Percentiles rank a stretch among this genome's conserved stretches.
These are phyloP conservation scores for Endoconidiophora polonica DNA, from an alignment of 2,329 filamentous ascomycete genomes.

Conservation along the genomic window DNA sequence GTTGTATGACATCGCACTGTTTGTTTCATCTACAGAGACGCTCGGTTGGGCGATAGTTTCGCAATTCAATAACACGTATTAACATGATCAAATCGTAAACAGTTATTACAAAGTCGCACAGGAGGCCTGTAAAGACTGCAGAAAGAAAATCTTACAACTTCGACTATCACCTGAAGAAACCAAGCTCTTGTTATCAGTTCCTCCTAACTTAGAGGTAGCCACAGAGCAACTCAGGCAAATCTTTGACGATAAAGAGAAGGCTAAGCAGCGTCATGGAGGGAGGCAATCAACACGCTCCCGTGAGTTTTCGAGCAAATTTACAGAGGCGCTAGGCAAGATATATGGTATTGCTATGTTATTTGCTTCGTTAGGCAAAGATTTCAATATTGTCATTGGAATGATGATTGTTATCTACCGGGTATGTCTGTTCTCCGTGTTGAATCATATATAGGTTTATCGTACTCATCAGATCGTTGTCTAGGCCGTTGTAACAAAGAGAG, in stretches of 20 bases:
- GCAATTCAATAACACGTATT: neutral
- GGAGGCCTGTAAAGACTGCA: slow-evolving; percentile 5
- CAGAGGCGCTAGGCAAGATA: neutral
- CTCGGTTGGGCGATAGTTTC: neutral
- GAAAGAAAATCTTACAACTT: slow-evolving; percentile 8
- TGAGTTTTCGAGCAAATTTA: slow-evolving; percentile 1
- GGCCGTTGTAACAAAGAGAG: slow-evolving; percentile 7
- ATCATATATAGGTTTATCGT: neutral
- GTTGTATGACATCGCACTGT: too few relatives aligned
- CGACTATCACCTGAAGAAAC: slow-evolving; percentile 3
- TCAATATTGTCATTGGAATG: slow-evolving; percentile 8
- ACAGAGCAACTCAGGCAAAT: slow-evolving; percentile 1
- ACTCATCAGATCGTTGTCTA: neutral
- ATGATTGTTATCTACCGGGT: slow-evolving; percentile 8
- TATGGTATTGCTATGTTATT: neutral
- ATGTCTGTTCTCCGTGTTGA: neutral
- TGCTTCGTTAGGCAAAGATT: slow-evolving; percentile 1
- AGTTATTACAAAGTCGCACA: slow-evolving; percentile 11
- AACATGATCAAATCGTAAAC: neutral
- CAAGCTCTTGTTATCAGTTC: neutral
- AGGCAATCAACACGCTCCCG: neutral
- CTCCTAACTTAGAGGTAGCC: neutral
- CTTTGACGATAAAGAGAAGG: slow-evolving; percentile 1
- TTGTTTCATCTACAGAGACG: too few relatives aligned
- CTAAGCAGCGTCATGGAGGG: slow-evolving; percentile 1